Base-by-base conservation (phyloP, 257 asterid genomes). In the Scutellaria galericulata region DNA sequence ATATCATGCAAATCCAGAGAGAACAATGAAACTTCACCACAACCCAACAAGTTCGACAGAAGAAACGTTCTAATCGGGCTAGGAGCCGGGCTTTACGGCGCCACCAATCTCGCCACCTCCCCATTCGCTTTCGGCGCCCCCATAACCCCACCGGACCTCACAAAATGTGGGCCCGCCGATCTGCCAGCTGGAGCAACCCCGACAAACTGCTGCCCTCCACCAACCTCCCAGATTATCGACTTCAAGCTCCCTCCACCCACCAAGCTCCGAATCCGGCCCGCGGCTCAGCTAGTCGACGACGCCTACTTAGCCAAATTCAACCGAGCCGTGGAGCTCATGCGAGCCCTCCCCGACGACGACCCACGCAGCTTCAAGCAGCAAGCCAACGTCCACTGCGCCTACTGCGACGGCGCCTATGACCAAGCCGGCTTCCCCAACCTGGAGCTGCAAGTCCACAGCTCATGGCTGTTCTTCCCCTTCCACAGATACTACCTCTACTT, bases 321-420 rank as follows among this genome's bases (percentile, higher is more conserved):
- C 47, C 69, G 48, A 31, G 96, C 92, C 6, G 37, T 92, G 0
- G 86, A 83, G 64, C 81, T 87, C 35, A 90, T 92, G 98, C 86
- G 79, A 3, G 88, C 88, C 9, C 85, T 92, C 8, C 98, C 98
- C 0, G 92, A 87, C n/a, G 78, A 80, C 24, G 98, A 92, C 73
- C 98, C 98, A 0, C 86, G 96, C 11, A 92, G 83, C 80, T 92
- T 92, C 85, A 86, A 7, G 67, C 89, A 90, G 22, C 98, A 90
- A 9, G 98, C 98, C 1, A 80, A 84, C 56, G 86, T 92, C 64
- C 98, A 92, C 55, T 92, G 96, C 40, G 96, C 98, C 52, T 92
- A 92, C 50, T 92, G 98, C 69, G 86, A 88, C 73, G 98, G 96
- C 24, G 94, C 96, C 2, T 87, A 90, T 39, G 96, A 88, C 35